Evolutionary conservation across 2,329 filamentous ascomycete species (phyloP), one percentile per base, ranked within the genome.

Genomic region (Tolypocladium pustulatum): DNA sequence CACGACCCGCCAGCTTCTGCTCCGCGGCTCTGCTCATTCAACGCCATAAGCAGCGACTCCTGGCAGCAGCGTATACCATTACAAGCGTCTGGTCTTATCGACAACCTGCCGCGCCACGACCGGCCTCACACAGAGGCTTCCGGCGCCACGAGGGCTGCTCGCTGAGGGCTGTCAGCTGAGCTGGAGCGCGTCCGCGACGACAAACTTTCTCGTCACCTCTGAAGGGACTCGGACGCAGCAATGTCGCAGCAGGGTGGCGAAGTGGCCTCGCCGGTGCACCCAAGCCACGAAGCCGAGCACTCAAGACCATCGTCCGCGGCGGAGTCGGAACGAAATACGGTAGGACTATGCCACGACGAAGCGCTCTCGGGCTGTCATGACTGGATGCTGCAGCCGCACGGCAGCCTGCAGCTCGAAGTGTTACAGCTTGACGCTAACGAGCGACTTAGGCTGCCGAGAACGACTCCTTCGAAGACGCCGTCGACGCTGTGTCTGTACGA

Each of bases 381-480:
- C 58, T 54, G 54, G 55, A 20, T 40, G 57, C 15, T 36, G 54
- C 34, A 6, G 54, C 58, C 43, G 41, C 57, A 55, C 57, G 22
- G 41, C 38, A 54, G 30, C 34, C 53, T 59, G 60, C 58, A 57
- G 59, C 58, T 64, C 65, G 40, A 57, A 61, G 63, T 57, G 59
- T 54, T 58, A 59, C 59, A 61, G 52, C 57, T 57, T 34, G 56
- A 62, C 52, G 58, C 30, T 58, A 40, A 59, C 54, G n/a, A 55
- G 61, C 58, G 36, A 30, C 55, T 59, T 58, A 75, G 71, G 59
- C 60, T 43, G 63, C 64, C 40, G 73, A 73, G 36, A 60, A 68
- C 37, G 73, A 75, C 46, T 65, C 82, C 20, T 96, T 95, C 68
- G 90, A 96, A 75, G 91, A 96, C 78, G 91, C 90, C 58, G 76